Evolutionary conservation across 148 eudicot species (phyloP).

Genomic region (Diospyros lotus): DNA sequence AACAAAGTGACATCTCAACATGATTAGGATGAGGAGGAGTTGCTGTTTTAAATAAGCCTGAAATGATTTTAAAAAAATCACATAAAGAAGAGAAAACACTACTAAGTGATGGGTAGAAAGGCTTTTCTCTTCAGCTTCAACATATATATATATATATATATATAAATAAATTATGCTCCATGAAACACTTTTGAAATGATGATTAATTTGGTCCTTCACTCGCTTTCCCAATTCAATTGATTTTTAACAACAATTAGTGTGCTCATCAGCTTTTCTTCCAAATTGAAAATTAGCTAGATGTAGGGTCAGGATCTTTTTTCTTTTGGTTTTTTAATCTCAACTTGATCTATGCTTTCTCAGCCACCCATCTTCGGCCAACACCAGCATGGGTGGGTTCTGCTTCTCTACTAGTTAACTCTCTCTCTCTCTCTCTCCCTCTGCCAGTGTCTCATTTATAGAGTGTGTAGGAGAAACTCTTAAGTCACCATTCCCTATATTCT

Average conservation of each 20-base stretch:
- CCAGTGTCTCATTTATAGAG: too few species aligned
- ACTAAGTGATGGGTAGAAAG: not conserved
- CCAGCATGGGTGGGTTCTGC: too few species aligned
- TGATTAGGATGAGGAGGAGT: not conserved
- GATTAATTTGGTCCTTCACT: not conserved
- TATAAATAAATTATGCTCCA: not conserved
- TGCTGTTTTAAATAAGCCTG: not conserved
- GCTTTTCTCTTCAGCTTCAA: not conserved
- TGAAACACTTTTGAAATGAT: not conserved
- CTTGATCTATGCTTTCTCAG: too few species aligned
- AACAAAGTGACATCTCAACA: not conserved
- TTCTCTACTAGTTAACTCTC: too few species aligned
- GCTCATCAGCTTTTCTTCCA: conserved; percentile 2
- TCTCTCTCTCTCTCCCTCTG: too few species aligned
- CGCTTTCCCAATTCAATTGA: not conserved
- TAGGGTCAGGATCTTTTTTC: too few species aligned
- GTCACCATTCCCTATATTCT: too few species aligned
- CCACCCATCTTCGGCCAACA: too few species aligned
- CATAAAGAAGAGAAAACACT: not conserved
- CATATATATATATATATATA: too few species aligned
- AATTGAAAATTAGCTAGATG: not conserved
- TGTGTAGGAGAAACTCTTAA: too few species aligned
- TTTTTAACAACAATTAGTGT: not conserved
- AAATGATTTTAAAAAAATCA: not conserved
- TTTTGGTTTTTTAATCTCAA: too few species aligned